Evolutionary conservation across 2,329 filamentous ascomycete species (phyloP).

Genomic region (Aspergillus neotritici): DNA sequence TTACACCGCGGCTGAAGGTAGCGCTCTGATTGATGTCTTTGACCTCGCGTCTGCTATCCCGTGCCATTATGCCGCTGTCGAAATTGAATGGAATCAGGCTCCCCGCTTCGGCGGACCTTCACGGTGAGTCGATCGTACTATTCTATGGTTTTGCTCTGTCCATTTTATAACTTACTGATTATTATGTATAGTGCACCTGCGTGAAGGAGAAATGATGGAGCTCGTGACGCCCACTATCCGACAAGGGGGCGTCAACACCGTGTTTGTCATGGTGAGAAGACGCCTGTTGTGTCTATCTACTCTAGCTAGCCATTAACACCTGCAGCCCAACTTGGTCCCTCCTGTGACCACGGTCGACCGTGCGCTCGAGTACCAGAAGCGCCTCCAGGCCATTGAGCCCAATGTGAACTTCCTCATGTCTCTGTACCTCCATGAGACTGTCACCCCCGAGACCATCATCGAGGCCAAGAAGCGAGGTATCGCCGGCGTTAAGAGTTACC

Average conservation of each 20-base stretch:
- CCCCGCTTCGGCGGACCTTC: constrained; percentile 61
- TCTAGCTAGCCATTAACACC: constrained; percentile 13
- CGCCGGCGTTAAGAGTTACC: constrained; percentile 53
- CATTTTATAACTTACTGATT: constrained; percentile 11
- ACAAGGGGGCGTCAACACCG: constrained; percentile 61
- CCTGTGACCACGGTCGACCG: constrained; percentile 57
- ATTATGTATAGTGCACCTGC: constrained; percentile 53
- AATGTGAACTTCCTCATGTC: constrained; percentile 68
- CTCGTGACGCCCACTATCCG: constrained; percentile 51
- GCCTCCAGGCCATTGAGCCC: constrained; percentile 56
- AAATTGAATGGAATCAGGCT: constrained; percentile 44
- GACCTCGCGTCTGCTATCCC: neutral
- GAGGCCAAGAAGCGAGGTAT: constrained; percentile 69
- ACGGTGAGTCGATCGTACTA: constrained; percentile 34
- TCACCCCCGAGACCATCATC: constrained; percentile 64
- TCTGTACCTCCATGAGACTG: constrained; percentile 59
- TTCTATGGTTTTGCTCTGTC: neutral
- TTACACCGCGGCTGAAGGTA: no score
- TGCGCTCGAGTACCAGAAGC: constrained; percentile 61
- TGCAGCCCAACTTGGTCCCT: constrained; percentile 59
- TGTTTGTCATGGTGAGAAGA: constrained; percentile 46
- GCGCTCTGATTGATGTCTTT: no score
- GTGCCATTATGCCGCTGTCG: constrained; percentile 27
- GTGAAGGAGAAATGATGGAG: constrained; percentile 60
- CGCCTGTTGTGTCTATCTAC: no score